These are phyloP conservation scores for Beauveria bassiana DNA, from an alignment of 2,329 filamentous ascomycete genomes.

Conservation along the genomic window DNA sequence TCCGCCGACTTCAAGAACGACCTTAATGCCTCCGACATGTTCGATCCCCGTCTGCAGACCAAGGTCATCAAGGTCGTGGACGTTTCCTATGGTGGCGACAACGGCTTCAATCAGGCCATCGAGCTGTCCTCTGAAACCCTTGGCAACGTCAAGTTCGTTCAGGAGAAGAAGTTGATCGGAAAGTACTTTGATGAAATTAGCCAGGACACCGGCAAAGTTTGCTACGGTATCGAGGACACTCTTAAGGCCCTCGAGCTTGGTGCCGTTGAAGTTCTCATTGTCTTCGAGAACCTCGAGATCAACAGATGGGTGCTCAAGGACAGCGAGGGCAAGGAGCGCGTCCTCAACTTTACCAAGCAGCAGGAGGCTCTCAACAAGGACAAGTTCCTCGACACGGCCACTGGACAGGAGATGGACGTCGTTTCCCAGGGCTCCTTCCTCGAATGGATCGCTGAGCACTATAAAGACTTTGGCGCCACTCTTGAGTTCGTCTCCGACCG, in stretches of 20 bases:
- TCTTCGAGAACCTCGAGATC: conserved; percentile 95
- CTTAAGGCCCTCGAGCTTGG: conserved; percentile 93
- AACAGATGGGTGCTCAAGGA: conserved; percentile 86
- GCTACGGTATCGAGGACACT: conserved; percentile 97
- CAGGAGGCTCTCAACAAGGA: conserved; percentile 64
- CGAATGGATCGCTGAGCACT: conserved; percentile 99
- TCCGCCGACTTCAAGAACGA: conserved; percentile 99
- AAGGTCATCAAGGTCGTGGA: conserved; percentile 99
- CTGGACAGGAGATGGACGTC: conserved; percentile 95
- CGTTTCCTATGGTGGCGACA: conserved; percentile 97
- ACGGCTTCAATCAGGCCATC: conserved; percentile 99
- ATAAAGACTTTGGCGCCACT: conserved; percentile 93
- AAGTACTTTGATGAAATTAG: conserved; percentile 99
- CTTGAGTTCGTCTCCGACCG: conserved; percentile 97
- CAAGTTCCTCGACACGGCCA: conserved; percentile 90
- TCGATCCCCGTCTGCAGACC: conserved; percentile 79
- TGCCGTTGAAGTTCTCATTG: conserved; percentile 88
- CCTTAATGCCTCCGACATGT: conserved; percentile 93
- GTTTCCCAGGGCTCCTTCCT: conserved; percentile 83
- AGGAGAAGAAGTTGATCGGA: conserved; percentile 99
- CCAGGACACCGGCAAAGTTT: conserved; percentile 92
- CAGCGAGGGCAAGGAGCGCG: conserved; percentile 60
- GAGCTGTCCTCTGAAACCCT: conserved; percentile 91
- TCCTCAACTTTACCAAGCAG: conserved; percentile 82
- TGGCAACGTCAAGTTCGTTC: conserved; percentile 99